Evolutionary conservation across 1,284 basidiomycete genomes (phyloP).

Genomic region (Xerocomus tenax): DNA sequence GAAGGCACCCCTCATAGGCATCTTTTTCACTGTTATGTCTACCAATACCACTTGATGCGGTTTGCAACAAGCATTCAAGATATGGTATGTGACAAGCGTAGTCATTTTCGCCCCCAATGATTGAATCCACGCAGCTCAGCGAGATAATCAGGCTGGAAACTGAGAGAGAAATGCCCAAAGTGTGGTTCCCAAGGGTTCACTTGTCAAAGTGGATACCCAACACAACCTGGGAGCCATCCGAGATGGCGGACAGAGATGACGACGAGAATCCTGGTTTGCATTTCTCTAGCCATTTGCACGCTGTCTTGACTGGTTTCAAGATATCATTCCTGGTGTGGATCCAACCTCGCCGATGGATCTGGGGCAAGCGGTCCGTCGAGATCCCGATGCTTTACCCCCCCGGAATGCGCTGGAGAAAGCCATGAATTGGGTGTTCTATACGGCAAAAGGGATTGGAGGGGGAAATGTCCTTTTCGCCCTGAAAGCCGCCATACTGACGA

Average conservation of each 20-base stretch:
- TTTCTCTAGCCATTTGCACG: neutral
- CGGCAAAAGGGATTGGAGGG: conserved; percentile 35
- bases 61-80: conserved; percentile 41
- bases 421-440: conserved; percentile 42
- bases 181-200: conserved; percentile 64
- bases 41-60: conserved; percentile 63
- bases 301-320: conserved; percentile 27
- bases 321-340: conserved; percentile 54
- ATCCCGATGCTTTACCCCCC: conserved; percentile 71
- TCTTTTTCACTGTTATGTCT: conserved; percentile 63
- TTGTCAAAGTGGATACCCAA: conserved; percentile 35
- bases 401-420: conserved; percentile 46
- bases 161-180: conserved; percentile 37
- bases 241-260: conserved; percentile 38
- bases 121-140: conserved; percentile 33
- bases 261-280: conserved; percentile 47
- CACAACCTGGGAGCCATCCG: conserved; percentile 43
- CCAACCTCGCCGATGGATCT: conserved; percentile 39
- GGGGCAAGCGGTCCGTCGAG: conserved; percentile 48
- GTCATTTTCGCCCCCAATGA: conserved; percentile 21
- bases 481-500: conserved; percentile 68
- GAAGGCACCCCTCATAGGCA: conserved; percentile 51
- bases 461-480: conserved; percentile 68
- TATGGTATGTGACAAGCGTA: conserved; percentile 36
- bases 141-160: conserved; percentile 53